Evolutionary conservation across 2,329 filamentous ascomycete genomes (phyloP), one percentile per base, ranked within the genome.

Genomic region (Pseudocercospora pini-densiflorae): DNA sequence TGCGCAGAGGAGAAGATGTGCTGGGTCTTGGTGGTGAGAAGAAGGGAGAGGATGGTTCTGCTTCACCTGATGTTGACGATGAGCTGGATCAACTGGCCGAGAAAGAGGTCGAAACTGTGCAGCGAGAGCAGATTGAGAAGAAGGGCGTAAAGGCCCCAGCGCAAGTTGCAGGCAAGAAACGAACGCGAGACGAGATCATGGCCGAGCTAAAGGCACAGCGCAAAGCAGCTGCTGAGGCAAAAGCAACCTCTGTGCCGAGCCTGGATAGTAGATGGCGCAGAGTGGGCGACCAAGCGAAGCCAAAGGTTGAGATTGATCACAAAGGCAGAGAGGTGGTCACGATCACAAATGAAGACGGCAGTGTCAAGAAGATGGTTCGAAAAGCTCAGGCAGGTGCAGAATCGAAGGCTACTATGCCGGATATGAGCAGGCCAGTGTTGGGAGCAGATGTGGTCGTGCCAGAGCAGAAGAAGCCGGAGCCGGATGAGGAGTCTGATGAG

Each of bases 41-140:
- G 33, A 79, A 81, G 7, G 75, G 77, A 60, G 73, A 67, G 1
- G 69, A 67, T 29, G 40, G 62, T 14, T 21, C 60, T n/a, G 60
- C 66, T 8, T 49, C 40, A 31, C 29, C 59, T 14, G 76, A 81
- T 65, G 68, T 81, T 1, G 82, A 84, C 33, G 79, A 82, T 14
- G 82, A 83, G 66, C 79, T 84, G 59, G 81, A 83, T 21, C 84
- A 86, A 67, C 73, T 90, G 49, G 85, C 85, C 53, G 81, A 86
- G 70, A 91, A 91, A 78, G 89, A 92, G 77, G 84, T 94, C 27
- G 89, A 87, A 33, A 87, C 90, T 12, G 82, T 91, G 71, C 73
- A 91, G 74, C 85, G 88, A 64, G 85, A 90, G 74, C 80, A 82
- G 70, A 79, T 78, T 51, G 81, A 83, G 70, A 87, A 87, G 77